phyloP scores from a whole-genome alignment of 805 yeast genomes.

The Saturnispora silvae region DNA sequence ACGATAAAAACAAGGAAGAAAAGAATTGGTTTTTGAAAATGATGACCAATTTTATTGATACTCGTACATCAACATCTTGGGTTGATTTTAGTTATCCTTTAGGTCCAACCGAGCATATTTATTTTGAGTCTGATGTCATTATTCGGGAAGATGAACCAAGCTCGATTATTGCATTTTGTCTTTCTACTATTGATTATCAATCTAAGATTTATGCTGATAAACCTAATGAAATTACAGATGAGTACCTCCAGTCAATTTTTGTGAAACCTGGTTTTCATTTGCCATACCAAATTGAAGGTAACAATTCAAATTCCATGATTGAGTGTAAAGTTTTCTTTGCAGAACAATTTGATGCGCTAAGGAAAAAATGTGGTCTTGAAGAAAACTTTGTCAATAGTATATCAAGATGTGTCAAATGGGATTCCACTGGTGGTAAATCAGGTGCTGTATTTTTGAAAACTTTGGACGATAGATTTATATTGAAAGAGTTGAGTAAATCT shows the following conservation, averaged over 20 bases:
- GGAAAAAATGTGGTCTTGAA: slow-evolving; percentile 71
- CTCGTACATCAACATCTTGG: slow-evolving; percentile 92
- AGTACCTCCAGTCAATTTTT: slow-evolving; percentile 53
- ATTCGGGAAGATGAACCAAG: slow-evolving; percentile 96
- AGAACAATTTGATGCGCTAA: slow-evolving; percentile 91
- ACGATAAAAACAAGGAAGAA: slow-evolving; percentile 30
- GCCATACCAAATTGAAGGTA: slow-evolving; percentile 86
- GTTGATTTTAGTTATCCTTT: slow-evolving; percentile 82
- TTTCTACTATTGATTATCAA: slow-evolving; percentile 74
- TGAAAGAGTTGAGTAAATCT: slow-evolving; percentile 77
- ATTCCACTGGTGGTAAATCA: slow-evolving; percentile 91
- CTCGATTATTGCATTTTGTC: slow-evolving; percentile 85
- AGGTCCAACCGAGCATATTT: slow-evolving; percentile 72
- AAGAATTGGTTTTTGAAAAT: slow-evolving; percentile 71
- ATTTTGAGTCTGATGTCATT: slow-evolving; percentile 86
- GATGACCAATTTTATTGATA: slow-evolving; percentile 92
- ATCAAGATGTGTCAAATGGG: slow-evolving; percentile 91
- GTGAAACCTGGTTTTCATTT: slow-evolving; percentile 80
- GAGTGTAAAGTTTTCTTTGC: slow-evolving; percentile 93
- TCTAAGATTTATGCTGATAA: slow-evolving; percentile 16
- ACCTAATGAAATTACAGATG: slow-evolving; percentile 1
- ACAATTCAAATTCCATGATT: slow-evolving; percentile 47
- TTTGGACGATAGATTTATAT: slow-evolving; percentile 76
- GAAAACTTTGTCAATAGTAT: slow-evolving; percentile 77
- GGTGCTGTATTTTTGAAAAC: slow-evolving; percentile 93